Evolutionary conservation across 129 eudicot species (phyloP).

Genomic region (Chrysanthemum makinoi): DNA sequence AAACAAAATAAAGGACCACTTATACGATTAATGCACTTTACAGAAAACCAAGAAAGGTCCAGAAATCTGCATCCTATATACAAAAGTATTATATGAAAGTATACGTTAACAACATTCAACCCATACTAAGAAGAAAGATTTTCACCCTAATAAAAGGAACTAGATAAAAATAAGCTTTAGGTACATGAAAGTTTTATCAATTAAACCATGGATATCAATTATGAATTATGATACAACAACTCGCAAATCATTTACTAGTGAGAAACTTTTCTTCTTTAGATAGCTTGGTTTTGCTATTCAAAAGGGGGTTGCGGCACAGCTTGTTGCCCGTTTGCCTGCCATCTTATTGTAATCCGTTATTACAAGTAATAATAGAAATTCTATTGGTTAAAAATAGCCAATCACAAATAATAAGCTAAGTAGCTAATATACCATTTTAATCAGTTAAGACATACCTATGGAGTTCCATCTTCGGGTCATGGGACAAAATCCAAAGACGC

Average conservation of each 20-base stretch:
- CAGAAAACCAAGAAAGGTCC: background rate
- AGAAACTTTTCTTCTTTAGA: background rate
- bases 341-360: no score
- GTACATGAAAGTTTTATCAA: no score
- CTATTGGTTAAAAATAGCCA: background rate
- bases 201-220: background rate
- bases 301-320: no score
- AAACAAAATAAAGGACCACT: background rate
- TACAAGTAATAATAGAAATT: no score
- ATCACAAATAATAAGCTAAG: background rate
- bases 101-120: no score
- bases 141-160: no score
- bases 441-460: slow-evolving; percentile 70
- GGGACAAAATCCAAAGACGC: slow-evolving; percentile 93
- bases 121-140: no score
- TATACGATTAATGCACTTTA: background rate
- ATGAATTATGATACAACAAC: slow-evolving; percentile 26
- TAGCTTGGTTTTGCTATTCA: no score
- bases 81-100: slow-evolving; percentile 18
- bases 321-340: no score
- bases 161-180: no score
- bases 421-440: slow-evolving; percentile 56
- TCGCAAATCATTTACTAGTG: no score
- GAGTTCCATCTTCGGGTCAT: slow-evolving; percentile 60
- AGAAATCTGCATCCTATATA: no score